Conservation (phyloP, 1,284 basidiomycete genomes). For the Cutaneotrichosporon sp. region DNA sequence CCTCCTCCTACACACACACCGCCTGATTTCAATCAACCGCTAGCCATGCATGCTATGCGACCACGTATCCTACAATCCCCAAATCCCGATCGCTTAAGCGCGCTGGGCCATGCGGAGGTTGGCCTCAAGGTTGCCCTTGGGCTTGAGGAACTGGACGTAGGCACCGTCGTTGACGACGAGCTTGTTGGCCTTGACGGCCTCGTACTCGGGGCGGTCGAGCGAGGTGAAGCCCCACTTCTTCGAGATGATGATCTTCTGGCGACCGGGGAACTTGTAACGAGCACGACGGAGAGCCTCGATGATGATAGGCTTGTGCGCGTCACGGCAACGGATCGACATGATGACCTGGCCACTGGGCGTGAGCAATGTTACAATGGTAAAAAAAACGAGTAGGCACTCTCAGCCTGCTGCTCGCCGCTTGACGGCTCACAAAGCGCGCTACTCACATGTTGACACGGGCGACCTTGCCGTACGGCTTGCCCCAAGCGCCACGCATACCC, state of each 20-base stretch:
- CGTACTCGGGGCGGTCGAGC: slow-evolving; percentile 86
- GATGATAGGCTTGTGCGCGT: slow-evolving; percentile 80
- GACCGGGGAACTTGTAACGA: slow-evolving; percentile 99
- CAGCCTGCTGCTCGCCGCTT: no score
- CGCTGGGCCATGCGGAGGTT: slow-evolving; percentile 81
- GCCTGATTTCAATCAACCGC: slow-evolving; percentile 6
- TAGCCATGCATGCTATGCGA: slow-evolving; percentile 30
- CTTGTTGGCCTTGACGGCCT: slow-evolving; percentile 84
- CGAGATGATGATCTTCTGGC: slow-evolving; percentile 97
- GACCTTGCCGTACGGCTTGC: slow-evolving; percentile 84
- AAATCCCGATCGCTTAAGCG: slow-evolving; percentile 55
- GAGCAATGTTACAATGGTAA: neutral
- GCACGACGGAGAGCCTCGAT: slow-evolving; percentile 96
- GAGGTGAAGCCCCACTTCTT: slow-evolving; percentile 99
- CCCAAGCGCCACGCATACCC: slow-evolving; percentile 99
- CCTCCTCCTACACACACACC: neutral
- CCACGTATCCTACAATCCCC: slow-evolving; percentile 22
- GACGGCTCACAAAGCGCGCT: neutral
- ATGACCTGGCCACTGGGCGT: slow-evolving; percentile 87
- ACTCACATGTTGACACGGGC: slow-evolving; percentile 53
- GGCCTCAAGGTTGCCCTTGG: slow-evolving; percentile 76
- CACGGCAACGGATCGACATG: slow-evolving; percentile 92
- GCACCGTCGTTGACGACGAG: slow-evolving; percentile 67
- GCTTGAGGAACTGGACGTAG: slow-evolving; percentile 76
- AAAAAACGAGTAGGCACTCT: neutral